Evolutionary conservation across 257 asterid species (phyloP), one percentile per base, ranked within the genome.

Genomic region (Ballota nigra): DNA sequence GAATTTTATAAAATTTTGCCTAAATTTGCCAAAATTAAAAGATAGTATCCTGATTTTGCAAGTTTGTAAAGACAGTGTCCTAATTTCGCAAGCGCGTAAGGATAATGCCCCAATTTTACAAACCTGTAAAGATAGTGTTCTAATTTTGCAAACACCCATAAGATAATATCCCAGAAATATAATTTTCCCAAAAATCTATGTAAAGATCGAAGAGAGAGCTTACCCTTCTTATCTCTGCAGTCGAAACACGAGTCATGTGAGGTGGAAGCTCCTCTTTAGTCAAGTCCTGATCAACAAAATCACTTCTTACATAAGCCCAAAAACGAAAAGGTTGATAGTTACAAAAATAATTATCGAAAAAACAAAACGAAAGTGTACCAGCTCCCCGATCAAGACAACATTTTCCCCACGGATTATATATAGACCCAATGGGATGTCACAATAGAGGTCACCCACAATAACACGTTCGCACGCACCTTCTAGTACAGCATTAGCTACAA

Each of bases 401-500:
- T 92, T 95, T 76, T 95, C 99, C 67, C 99, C 98, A 49, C 99
- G 96, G 74, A 95, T 95, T 20, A 95, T 85, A 60, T 95, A 95
- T 18, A 95, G 82, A 66, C 99, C 99, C 83, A 95, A 79, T 36
- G 95, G 96, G 77, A 95, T 82, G 81, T 95, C 99, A 70, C 97
- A 92, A 77, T 84, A 95, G 15, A 86, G 85, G 40, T 89, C 89
- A 31, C 98, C 99, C 56, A 92, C 98, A 80, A 95, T 95, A 38
- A 86, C 91, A 72, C 97, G 97, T 73, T 95, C 97, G 55, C 96
- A 89, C 16, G 99, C 95, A 58, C 94, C 92, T 87, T 95, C 98
- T 73, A 95, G 93, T 72, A 95, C 98, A 68, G 92, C 98, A 82
- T 95, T 95, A 62, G 98, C 99, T 95, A 71, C 82, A 72, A 4